Conservation (phyloP, 192 early-diverging fungal species). For the Backusella macrospora region DNA sequence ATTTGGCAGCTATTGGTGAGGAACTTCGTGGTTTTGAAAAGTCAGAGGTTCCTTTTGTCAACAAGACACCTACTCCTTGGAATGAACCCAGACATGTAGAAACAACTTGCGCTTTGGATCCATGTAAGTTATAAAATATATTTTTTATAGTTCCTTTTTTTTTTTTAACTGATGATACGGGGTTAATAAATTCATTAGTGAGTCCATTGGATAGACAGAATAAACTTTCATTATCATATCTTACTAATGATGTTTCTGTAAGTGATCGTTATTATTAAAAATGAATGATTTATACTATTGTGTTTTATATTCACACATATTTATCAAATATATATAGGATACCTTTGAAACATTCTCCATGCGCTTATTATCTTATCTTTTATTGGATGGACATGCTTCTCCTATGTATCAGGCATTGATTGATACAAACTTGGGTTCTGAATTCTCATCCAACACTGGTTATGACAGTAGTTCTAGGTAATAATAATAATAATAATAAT, state of each 20-base stretch:
- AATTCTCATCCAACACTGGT: slow-evolving; percentile 91
- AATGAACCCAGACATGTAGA: slow-evolving; percentile 48
- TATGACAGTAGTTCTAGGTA: slow-evolving; percentile 75
- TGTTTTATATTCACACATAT: not conserved
- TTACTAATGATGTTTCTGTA: slow-evolving; percentile 73
- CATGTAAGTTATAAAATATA: slow-evolving; percentile 47
- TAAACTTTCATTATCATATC: slow-evolving; percentile 73
- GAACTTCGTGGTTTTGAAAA: slow-evolving; percentile 62
- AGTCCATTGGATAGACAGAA: slow-evolving; percentile 75
- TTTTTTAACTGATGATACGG: not conserved
- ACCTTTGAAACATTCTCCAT: slow-evolving; percentile 84
- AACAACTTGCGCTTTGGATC: slow-evolving; percentile 67
- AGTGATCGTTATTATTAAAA: slow-evolving; percentile 6
- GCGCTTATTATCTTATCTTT: slow-evolving; percentile 74
- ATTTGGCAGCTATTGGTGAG: slow-evolving; percentile 68
- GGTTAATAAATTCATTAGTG: slow-evolving; percentile 45
- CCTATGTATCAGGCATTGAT: slow-evolving; percentile 96
- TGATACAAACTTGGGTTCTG: slow-evolving; percentile 85
- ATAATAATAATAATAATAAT: slow-evolving; percentile 28
- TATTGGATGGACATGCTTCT: slow-evolving; percentile 86
- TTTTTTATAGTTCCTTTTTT: not conserved
- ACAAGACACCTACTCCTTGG: slow-evolving; percentile 59
- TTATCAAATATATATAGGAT: slow-evolving; percentile 50
- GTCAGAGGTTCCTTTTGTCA: slow-evolving; percentile 47
- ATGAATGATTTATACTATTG: not conserved